Evolutionary conservation across 495 filamentous ascomycete species (phyloP).

Genomic region (Pseudevernia furfuracea): DNA sequence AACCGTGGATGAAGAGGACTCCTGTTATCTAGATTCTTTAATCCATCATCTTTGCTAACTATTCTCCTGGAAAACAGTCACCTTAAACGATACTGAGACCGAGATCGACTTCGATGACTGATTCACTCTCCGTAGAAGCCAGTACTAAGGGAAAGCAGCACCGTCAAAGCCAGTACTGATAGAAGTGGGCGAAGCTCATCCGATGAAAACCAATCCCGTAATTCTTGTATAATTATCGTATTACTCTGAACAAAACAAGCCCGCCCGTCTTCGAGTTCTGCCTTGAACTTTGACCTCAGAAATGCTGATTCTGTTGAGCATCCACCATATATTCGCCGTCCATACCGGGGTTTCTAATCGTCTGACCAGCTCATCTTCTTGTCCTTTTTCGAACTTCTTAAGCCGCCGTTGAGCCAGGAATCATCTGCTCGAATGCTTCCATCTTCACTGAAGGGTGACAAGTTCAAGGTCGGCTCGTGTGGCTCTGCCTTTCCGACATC

Average conservation of each 20-base stretch:
- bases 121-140: too few relatives aligned
- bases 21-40: constrained; percentile 1
- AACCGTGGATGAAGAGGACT: not conserved
- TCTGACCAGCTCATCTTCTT: constrained; percentile 1
- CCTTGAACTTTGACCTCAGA: too few relatives aligned
- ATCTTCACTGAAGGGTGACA: constrained; percentile 11
- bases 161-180: too few relatives aligned
- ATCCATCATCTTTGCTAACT: constrained; percentile 6
- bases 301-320: too few relatives aligned
- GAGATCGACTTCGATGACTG: constrained; percentile 14
- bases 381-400: constrained; percentile 2
- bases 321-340: too few relatives aligned
- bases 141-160: too few relatives aligned
- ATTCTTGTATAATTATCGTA: too few relatives aligned
- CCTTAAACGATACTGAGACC: constrained; percentile 1
- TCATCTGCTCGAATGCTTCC: constrained; percentile 9
- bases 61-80: constrained; percentile 5
- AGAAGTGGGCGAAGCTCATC: constrained; percentile 5
- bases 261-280: too few relatives aligned
- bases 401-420: constrained; percentile 4
- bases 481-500: constrained; percentile 4
- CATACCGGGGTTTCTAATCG: too few relatives aligned
- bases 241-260: too few relatives aligned
- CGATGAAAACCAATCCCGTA: too few relatives aligned
- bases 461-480: constrained; percentile 7